Evolutionary conservation across 73 alveolate genomes (phyloP).

Genomic region (Symbiodinium pilosum): DNA sequence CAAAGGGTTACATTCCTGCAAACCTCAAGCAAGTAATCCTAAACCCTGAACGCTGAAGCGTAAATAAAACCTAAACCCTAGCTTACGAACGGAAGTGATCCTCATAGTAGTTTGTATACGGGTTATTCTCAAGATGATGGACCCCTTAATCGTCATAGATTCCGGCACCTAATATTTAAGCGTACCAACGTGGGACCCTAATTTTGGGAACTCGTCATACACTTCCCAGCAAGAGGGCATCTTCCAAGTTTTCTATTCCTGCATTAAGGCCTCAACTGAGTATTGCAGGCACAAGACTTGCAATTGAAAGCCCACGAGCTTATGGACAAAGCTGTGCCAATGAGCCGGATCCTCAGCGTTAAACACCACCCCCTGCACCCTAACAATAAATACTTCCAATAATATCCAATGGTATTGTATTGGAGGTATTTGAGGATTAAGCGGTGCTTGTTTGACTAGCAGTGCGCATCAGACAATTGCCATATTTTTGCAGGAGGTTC

Average conservation of each 20-base stretch:
- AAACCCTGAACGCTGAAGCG: background rate
- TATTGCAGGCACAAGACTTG: constrained; percentile 86
- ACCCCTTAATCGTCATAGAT: background rate
- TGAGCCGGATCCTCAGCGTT: background rate
- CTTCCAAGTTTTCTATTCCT: too few species aligned
- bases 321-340: constrained; percentile 76
- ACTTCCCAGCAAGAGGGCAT: too few species aligned
- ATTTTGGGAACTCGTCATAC: too few species aligned
- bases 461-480: too few species aligned
- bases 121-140: background rate
- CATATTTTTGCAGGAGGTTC: too few species aligned
- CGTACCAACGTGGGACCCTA: background rate
- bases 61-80: background rate
- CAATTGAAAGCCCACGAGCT: constrained; percentile 68
- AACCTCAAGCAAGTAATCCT: background rate
- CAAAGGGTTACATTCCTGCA: background rate
- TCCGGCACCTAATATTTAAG: background rate
- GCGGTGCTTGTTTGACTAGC: too few species aligned
- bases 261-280: too few species aligned
- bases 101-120: too few species aligned
- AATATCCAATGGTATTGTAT: too few species aligned
- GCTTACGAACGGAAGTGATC: background rate
- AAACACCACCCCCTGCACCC: background rate
- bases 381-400: too few species aligned
- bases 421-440: too few species aligned